A percentile compares a stretch with the other conserved stretches of the same genome.
phyloP scores from a whole-genome alignment of 768 basidiomycete genomes.

The Auricularia auricula-judae region DNA sequence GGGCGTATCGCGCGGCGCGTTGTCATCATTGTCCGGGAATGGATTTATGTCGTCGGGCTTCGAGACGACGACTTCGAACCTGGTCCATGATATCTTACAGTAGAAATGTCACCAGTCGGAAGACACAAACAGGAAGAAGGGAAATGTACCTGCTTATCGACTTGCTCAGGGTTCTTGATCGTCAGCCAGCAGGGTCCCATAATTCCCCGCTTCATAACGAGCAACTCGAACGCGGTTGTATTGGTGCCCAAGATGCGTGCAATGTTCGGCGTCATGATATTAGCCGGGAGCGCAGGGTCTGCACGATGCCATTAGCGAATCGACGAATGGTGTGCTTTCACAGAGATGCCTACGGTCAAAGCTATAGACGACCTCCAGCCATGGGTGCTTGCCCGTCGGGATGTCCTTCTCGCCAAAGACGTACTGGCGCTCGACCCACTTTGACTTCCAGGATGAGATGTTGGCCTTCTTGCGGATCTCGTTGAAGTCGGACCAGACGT shows the following conservation, averaged over 20 bases:
- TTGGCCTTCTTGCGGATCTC: slow-evolving; percentile 57
- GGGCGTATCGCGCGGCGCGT: slow-evolving; percentile 69
- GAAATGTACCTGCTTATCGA: slow-evolving; percentile 62
- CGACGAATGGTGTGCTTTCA: neutral
- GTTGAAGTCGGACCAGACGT: slow-evolving; percentile 80
- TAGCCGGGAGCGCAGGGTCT: slow-evolving; percentile 69
- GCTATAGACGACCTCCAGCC: slow-evolving; percentile 90
- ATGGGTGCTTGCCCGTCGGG: slow-evolving; percentile 66
- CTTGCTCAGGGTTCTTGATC: slow-evolving; percentile 64
- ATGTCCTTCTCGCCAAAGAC: slow-evolving; percentile 82
- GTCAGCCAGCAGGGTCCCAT: slow-evolving; percentile 99
- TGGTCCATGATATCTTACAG: slow-evolving; percentile 88
- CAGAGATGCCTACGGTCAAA: slow-evolving; percentile 54
- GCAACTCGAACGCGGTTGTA: slow-evolving; percentile 84
- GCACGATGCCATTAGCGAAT: neutral
- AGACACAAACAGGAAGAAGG: neutral
- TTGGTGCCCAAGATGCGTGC: slow-evolving; percentile 82
- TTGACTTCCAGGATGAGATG: slow-evolving; percentile 68
- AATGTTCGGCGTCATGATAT: slow-evolving; percentile 73
- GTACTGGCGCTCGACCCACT: slow-evolving; percentile 82
- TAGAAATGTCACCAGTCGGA: neutral
- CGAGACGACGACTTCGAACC: slow-evolving; percentile 72
- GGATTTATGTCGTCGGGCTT: slow-evolving; percentile 87
- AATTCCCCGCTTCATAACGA: slow-evolving; percentile 91
- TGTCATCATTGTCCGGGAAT: slow-evolving; percentile 57